phyloP scores from a whole-genome alignment of 495 filamentous ascomycete genomes.

The Annulohypoxylon stygium region DNA sequence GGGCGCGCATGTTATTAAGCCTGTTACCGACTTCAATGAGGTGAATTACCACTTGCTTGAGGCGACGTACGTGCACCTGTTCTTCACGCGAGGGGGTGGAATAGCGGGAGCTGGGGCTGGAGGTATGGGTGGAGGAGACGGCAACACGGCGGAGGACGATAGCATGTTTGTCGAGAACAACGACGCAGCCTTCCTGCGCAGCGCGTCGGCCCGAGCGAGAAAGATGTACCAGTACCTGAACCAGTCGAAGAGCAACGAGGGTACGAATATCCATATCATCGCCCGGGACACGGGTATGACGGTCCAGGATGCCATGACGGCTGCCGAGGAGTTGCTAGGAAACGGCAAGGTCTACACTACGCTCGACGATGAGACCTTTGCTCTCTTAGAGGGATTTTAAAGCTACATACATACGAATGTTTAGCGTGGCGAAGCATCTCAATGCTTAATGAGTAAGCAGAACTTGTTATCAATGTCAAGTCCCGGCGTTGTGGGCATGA shows the following conservation, averaged over 20 bases:
- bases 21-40: conserved; percentile 88
- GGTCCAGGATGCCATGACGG: conserved; percentile 75
- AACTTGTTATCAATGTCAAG: conserved; percentile 5
- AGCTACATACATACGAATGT: not conserved
- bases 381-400: conserved; percentile 68
- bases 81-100: conserved; percentile 83
- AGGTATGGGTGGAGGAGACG: conserved; percentile 49
- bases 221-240: conserved; percentile 77
- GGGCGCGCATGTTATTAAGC: conserved; percentile 81
- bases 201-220: conserved; percentile 68
- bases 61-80: conserved; percentile 86
- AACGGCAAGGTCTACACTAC: conserved; percentile 88
- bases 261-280: conserved; percentile 82
- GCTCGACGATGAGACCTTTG: conserved; percentile 87
- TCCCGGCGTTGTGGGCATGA: conserved; percentile 36
- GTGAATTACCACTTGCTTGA: conserved; percentile 90
- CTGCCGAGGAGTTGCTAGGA: conserved; percentile 80
- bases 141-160: conserved; percentile 57
- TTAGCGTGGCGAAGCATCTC: not conserved
- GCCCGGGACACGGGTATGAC: conserved; percentile 71
- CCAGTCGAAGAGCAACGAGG: conserved; percentile 78
- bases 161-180: conserved; percentile 65
- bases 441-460: not conserved
- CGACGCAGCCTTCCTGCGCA: conserved; percentile 57
- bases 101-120: conserved; percentile 26